A percentile compares a stretch with the other conserved stretches of the same genome.
These are phyloP conservation scores for Globisporangium takayamanum DNA, from an alignment of 352 stramenopile genomes.

Conservation along the genomic window DNA sequence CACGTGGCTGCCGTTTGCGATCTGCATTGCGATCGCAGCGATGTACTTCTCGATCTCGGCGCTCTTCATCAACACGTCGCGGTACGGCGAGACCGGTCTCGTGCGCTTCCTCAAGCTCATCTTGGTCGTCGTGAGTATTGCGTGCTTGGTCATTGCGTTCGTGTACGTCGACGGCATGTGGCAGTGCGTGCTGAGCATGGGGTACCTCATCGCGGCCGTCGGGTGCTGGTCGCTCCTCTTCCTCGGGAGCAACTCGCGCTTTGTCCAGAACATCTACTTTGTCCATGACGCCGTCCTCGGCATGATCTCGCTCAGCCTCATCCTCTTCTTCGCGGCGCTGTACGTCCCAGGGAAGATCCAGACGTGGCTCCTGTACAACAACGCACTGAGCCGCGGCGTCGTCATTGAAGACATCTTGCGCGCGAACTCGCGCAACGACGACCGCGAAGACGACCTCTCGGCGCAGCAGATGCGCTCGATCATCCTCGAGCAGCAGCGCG, in stretches of 20 bases:
- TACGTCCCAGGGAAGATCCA: slow-evolving; percentile 91
- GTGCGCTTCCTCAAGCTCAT: slow-evolving; percentile 70
- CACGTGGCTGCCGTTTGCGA: slow-evolving; percentile 53
- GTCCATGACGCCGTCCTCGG: slow-evolving; percentile 93
- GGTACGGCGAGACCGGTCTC: slow-evolving; percentile 48
- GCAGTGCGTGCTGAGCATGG: slow-evolving; percentile 86
- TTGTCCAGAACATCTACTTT: slow-evolving; percentile 91
- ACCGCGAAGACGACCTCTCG: slow-evolving; percentile 64
- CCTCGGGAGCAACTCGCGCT: slow-evolving; percentile 83
- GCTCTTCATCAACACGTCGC: slow-evolving; percentile 51
- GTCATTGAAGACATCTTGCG: slow-evolving; percentile 96
- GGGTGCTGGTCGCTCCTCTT: slow-evolving; percentile 80
- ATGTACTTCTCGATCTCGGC: slow-evolving; percentile 65
- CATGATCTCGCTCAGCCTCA: slow-evolving; percentile 88
- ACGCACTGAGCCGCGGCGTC: slow-evolving; percentile 93
- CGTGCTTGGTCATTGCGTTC: slow-evolving; percentile 67
- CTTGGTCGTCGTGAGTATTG: slow-evolving; percentile 66
- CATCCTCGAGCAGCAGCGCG: slow-evolving; percentile 72
- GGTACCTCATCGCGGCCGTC: slow-evolving; percentile 90
- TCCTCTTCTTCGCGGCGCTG: slow-evolving; percentile 89
- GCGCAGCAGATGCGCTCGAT: slow-evolving; percentile 72
- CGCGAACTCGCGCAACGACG: slow-evolving; percentile 57
- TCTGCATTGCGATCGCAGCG: slow-evolving; percentile 40
- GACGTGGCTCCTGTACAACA: slow-evolving; percentile 97
- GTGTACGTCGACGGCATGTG: slow-evolving; percentile 81